Percentiles rank a stretch among this genome's conserved stretches.
Conservation (phyloP, 2,329 filamentous ascomycete species). For the Bimuria novae-zelandiae region DNA sequence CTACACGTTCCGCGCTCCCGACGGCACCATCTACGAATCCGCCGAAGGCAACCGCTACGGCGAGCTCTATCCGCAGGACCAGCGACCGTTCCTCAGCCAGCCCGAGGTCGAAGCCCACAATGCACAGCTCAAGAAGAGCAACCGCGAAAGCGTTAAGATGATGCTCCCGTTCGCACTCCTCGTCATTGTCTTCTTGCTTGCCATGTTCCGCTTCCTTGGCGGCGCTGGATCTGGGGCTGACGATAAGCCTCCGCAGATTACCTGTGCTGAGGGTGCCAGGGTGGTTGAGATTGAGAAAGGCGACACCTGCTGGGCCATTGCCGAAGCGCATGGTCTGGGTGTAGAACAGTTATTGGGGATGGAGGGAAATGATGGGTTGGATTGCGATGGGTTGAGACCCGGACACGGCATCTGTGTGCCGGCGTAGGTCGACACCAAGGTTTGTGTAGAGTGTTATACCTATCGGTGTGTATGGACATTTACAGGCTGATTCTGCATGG, state of each 20-base stretch:
- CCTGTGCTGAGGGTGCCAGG: conserved; percentile 31
- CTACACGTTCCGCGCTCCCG: conserved; percentile 57
- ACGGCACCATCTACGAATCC: conserved; percentile 58
- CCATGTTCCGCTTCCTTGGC: conserved; percentile 43
- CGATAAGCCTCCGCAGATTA: conserved; percentile 29
- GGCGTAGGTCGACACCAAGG: too few relatives aligned
- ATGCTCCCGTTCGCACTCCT: conserved; percentile 64
- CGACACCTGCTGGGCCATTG: conserved; percentile 61
- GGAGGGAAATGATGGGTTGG: conserved; percentile 50
- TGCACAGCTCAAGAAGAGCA: conserved; percentile 21
- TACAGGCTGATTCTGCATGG: too few relatives aligned
- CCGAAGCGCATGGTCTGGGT: conserved; percentile 48
- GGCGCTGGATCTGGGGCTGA: conserved; percentile 6
- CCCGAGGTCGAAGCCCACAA: conserved; percentile 27
- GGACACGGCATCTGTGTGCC: conserved; percentile 56
- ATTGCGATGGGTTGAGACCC: conserved; percentile 54
- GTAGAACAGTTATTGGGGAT: conserved; percentile 54
- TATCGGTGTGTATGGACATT: too few relatives aligned
- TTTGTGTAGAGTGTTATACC: too few relatives aligned
- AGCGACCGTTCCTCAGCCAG: conserved; percentile 15
- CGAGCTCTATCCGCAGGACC: conserved; percentile 38
- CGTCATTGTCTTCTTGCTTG: conserved; percentile 56
- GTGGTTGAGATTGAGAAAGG: conserved; percentile 51
- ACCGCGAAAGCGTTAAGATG: conserved; percentile 55
- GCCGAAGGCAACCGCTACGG: conserved; percentile 58